phyloP scores from a whole-genome alignment of 768 basidiomycete species.

The Hygrocybe punicea region DNA sequence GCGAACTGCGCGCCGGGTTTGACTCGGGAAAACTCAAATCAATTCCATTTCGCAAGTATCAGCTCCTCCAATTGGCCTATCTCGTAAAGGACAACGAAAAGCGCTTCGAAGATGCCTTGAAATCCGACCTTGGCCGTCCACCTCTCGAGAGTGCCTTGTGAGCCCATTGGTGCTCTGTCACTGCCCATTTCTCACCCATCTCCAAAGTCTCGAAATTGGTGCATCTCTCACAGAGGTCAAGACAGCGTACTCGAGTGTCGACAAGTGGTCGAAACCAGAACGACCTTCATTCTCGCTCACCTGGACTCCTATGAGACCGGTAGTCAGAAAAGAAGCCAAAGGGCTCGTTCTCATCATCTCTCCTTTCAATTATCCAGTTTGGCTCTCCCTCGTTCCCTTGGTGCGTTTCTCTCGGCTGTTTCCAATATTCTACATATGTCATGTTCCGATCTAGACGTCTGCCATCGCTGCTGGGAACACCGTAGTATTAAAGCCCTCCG shows the following conservation, averaged over 20 bases:
- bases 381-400: conserved; percentile 54
- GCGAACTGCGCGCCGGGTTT: conserved; percentile 55
- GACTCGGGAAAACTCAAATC: conserved; percentile 59
- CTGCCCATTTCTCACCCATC: background rate
- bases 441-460: conserved; percentile 39
- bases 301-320: conserved; percentile 58
- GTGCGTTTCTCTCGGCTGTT: conserved; percentile 33
- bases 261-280: conserved; percentile 71
- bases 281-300: conserved; percentile 53
- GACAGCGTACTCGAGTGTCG: conserved; percentile 57
- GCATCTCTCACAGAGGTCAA: conserved; percentile 50
- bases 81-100: conserved; percentile 68
- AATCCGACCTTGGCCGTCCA: conserved; percentile 62
- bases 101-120: conserved; percentile 56
- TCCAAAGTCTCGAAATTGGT: conserved; percentile 57
- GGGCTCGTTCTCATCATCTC: conserved; percentile 67
- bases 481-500: conserved; percentile 73
- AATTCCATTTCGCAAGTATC: conserved; percentile 69
- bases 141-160: conserved; percentile 54
- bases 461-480: conserved; percentile 80
- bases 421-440: background rate
- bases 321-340: conserved; percentile 72
- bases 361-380: conserved; percentile 76
- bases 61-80: conserved; percentile 72
- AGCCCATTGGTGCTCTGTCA: conserved; percentile 3